Percentiles rank a stretch among this genome's conserved stretches.
phyloP scores from a whole-genome alignment of 306 rosid genomes.

The Begonia masoniana region DNA sequence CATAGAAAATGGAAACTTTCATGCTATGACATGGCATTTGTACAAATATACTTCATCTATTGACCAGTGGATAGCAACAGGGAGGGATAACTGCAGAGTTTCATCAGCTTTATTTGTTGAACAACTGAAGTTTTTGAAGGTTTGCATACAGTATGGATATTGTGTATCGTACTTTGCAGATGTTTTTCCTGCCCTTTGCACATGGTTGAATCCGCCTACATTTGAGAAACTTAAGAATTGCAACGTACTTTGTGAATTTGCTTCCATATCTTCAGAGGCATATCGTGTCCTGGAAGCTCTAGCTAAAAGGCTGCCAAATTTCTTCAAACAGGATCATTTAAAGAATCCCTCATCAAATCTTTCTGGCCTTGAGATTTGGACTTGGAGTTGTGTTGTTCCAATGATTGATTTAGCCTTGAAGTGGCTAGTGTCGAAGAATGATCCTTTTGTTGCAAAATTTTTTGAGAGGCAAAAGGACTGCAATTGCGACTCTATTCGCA shows the following conservation, averaged over 20 bases:
- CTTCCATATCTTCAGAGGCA: conserved; percentile 59
- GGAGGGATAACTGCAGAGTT: conserved; percentile 61
- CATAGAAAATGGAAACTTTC: conserved; percentile 57
- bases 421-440: conserved; percentile 64
- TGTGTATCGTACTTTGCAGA: conserved; percentile 62
- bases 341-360: conserved; percentile 21
- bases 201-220: conserved; percentile 74
- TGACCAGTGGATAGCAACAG: conserved; percentile 66
- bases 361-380: conserved; percentile 51
- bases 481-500: conserved; percentile 12
- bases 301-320: conserved; percentile 65
- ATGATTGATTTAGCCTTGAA: conserved; percentile 73
- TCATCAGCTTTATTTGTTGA: conserved; percentile 71
- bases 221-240: conserved; percentile 44
- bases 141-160: conserved; percentile 79
- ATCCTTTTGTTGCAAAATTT: conserved; percentile 35
- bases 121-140: conserved; percentile 82
- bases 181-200: conserved; percentile 60
- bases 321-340: conserved; percentile 40
- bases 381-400: conserved; percentile 86
- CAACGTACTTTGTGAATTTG: conserved; percentile 43
- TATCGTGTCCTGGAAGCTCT: conserved; percentile 78
- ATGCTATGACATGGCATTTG: conserved; percentile 62
- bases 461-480: conserved; percentile 28
- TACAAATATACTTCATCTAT: conserved; percentile 48